These are phyloP conservation scores for Magnusiomyces ingens DNA, from an alignment of 1,139 yeast species.

Conservation along the genomic window DNA sequence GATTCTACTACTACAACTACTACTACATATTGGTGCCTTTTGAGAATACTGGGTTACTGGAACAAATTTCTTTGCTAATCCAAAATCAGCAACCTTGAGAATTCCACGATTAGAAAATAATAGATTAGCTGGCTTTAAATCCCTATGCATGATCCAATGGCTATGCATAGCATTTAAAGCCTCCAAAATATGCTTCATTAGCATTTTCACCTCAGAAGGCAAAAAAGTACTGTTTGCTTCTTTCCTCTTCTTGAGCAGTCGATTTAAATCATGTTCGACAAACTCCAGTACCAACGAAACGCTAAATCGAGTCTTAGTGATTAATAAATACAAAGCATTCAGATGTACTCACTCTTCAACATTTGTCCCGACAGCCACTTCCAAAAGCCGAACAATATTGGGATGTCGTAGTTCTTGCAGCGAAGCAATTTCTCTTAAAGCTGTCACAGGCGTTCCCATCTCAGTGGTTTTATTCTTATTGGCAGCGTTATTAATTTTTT, in stretches of 20 bases:
- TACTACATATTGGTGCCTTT: no score
- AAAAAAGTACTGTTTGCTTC: slow-evolving; percentile 21
- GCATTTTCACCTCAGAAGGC: slow-evolving; percentile 29
- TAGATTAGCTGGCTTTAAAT: slow-evolving; percentile 61
- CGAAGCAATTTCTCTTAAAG: slow-evolving; percentile 73
- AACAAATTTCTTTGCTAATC: slow-evolving; percentile 35
- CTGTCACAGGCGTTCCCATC: slow-evolving; percentile 71
- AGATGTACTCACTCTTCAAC: slow-evolving; percentile 20
- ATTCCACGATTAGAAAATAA: slow-evolving; percentile 46
- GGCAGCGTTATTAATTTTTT: slow-evolving; percentile 50
- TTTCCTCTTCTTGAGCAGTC: slow-evolving; percentile 20
- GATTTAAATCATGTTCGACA: slow-evolving; percentile 29
- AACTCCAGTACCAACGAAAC: slow-evolving; percentile 31
- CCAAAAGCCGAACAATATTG: slow-evolving; percentile 62
- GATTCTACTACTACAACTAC: no score
- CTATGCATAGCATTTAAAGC: slow-evolving; percentile 41
- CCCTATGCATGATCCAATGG: slow-evolving; percentile 54
- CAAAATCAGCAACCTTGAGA: slow-evolving; percentile 55
- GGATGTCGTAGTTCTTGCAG: slow-evolving; percentile 53
- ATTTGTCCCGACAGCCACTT: slow-evolving; percentile 46
- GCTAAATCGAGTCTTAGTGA: slow-evolving; percentile 8
- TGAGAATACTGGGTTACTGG: no score
- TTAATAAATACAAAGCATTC: background rate
- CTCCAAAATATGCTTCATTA: slow-evolving; percentile 27
- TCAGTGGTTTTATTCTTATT: slow-evolving; percentile 32